A percentile compares a stretch with the other conserved stretches of the same genome.
Conservation (phyloP, 1,139 yeast species). For the Saccharomyces hybrid region DNA sequence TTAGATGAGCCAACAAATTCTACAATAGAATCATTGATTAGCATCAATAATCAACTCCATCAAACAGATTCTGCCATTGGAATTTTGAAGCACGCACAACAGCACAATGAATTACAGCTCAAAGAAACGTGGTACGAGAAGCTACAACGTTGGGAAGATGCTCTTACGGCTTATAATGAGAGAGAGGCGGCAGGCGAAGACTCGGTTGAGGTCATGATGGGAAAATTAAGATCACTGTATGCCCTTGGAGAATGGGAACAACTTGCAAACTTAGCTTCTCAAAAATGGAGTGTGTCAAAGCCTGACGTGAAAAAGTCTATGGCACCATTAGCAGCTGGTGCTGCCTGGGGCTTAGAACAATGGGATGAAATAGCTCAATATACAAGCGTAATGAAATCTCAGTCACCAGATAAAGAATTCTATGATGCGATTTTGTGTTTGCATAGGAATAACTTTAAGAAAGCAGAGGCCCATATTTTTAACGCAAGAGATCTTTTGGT, state of each 20-base stretch:
- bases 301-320: conserved; percentile 74
- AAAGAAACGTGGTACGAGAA: conserved; percentile 98
- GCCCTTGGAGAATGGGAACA: conserved; percentile 98
- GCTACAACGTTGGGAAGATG: conserved; percentile 97
- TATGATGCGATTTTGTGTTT: conserved; percentile 82
- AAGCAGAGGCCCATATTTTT: conserved; percentile 69
- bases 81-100: conserved; percentile 88
- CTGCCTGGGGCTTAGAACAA: conserved; percentile 97
- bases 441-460: conserved; percentile 79
- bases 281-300: conserved; percentile 71
- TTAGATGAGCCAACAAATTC: conserved; percentile 89
- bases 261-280: conserved; percentile 74
- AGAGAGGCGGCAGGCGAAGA: conserved; percentile 48
- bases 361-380: conserved; percentile 96
- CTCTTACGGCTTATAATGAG: conserved; percentile 78
- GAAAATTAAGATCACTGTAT: conserved; percentile 95
- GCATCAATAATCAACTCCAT: conserved; percentile 88
- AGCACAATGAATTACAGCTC: conserved; percentile 82
- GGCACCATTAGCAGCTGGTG: conserved; percentile 97
- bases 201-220: conserved; percentile 75
- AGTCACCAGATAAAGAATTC: conserved; percentile 90
- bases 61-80: conserved; percentile 98
- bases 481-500: conserved; percentile 84
- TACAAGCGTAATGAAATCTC: conserved; percentile 80
- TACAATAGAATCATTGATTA: conserved; percentile 84